phyloP scores from a whole-genome alignment of 306 rosid species.

The Castanea mollissima region DNA sequence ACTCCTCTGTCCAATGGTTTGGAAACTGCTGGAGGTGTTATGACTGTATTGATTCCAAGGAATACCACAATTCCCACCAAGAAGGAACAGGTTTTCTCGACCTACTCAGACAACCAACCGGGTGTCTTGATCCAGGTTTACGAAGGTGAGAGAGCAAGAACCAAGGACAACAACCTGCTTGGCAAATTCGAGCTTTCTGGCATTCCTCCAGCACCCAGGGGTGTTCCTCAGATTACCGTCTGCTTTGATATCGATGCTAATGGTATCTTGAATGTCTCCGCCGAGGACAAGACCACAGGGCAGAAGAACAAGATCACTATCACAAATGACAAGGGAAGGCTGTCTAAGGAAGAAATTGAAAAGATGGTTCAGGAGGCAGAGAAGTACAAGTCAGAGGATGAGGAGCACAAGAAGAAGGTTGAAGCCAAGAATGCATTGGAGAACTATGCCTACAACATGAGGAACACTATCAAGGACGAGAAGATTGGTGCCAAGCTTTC shows the following conservation, averaged over 20 bases:
- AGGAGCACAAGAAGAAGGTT: conserved; percentile 61
- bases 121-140: conserved; percentile 56
- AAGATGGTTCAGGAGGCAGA: conserved; percentile 65
- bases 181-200: conserved; percentile 51
- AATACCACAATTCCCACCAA: conserved; percentile 70
- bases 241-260: conserved; percentile 72
- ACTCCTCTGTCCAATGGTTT: conserved; percentile 62
- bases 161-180: conserved; percentile 55
- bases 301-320: conserved; percentile 59
- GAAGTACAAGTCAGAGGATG: conserved; percentile 65
- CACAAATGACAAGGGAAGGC: conserved; percentile 54
- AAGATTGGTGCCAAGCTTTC: conserved; percentile 39
- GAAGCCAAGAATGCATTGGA: conserved; percentile 53
- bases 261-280: conserved; percentile 66
- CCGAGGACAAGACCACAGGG: conserved; percentile 47
- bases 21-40: conserved; percentile 56
- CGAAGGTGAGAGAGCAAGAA: conserved; percentile 61
- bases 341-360: conserved; percentile 53
- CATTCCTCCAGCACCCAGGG: conserved; percentile 61
- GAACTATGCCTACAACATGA: conserved; percentile 52
- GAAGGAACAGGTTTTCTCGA: conserved; percentile 66
- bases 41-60: conserved; percentile 65
- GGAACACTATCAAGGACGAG: conserved; percentile 52
- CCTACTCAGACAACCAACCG: conserved; percentile 63
- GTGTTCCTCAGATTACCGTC: conserved; percentile 51